Evolutionary conservation across 495 filamentous ascomycete species (phyloP), one percentile per base, ranked within the genome.

Genomic region (Patellaria atrata): DNA sequence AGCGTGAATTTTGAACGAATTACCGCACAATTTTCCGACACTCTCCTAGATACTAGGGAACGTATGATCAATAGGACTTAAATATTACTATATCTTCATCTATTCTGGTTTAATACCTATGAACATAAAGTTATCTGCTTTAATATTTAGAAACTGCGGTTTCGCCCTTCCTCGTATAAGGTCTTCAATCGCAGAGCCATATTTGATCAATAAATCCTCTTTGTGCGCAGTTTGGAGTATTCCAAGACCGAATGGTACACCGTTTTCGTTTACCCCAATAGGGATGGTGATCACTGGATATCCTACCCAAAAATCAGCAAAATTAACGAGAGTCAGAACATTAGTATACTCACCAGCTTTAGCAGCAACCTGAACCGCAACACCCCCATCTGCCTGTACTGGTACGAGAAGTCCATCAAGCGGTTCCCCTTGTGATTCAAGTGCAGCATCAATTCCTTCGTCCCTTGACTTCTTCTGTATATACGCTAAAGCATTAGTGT

Each of bases 251-350:
- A 74, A 80, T 1, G 75, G 75, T 70, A 84, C 79, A 8, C 75
- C 73, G 1, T 61, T 77, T 14, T 37, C 51, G 44, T 64, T 59
- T 8, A 64, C 54, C 10, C 68, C 70, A 2, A 66, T 75, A 0
- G 79, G 79, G 0, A 84, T 47, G 2, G 76, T 82, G 40, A 83
- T 58, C 37, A 79, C 63, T 1, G 77, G 79, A 51, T 84, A 82
- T 1, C 77, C n/a, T n/a, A n/a, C n/a, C n/a, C n/a, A n/a, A n/a
- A n/a, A n/a, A n/a, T n/a, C n/a, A n/a, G n/a, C n/a, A n/a, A n/a
- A n/a, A n/a, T n/a, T n/a, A n/a, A n/a, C n/a, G n/a, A n/a, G n/a
- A n/a, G n/a, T n/a, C n/a, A n/a, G n/a, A n/a, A n/a, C n/a, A n/a
- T n/a, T n/a, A n/a, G n/a, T n/a, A n/a, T n/a, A n/a, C n/a, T n/a